Percentiles rank a stretch among this genome's conserved stretches.
These are phyloP conservation scores for Umbilicus rupestris DNA, from an alignment of 164 flowering plant species.

Conservation along the genomic window DNA sequence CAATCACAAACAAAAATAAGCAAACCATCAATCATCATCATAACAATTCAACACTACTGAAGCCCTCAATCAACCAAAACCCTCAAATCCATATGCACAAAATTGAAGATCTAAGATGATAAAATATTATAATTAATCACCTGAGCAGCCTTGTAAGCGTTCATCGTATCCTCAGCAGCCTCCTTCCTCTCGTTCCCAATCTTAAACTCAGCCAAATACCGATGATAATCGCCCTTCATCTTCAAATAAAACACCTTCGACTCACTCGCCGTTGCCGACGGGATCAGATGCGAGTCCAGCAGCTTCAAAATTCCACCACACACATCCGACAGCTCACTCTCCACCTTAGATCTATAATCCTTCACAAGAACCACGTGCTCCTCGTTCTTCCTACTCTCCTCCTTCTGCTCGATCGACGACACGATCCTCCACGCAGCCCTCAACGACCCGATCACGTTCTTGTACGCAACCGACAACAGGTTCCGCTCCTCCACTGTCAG, in stretches of 20 bases:
- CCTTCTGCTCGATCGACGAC: conserved; percentile 84
- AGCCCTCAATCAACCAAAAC: background rate
- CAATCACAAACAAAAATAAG: background rate
- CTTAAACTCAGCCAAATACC: conserved; percentile 78
- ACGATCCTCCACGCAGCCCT: conserved; percentile 86
- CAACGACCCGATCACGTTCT: conserved; percentile 75
- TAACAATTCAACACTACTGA: background rate
- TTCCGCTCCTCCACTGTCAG: conserved; percentile 77
- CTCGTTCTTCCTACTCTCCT: conserved; percentile 66
- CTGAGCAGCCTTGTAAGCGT: conserved; percentile 83
- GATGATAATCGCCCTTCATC: conserved; percentile 84
- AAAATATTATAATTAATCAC: conserved; percentile 18
- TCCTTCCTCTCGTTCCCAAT: conserved; percentile 48
- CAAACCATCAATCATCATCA: background rate
- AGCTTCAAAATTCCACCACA: conserved; percentile 55
- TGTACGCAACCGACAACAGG: conserved; percentile 79
- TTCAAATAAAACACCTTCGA: conserved; percentile 70
- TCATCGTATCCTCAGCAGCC: conserved; percentile 73
- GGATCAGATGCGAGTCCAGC: conserved; percentile 43
- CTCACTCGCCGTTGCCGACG: conserved; percentile 44
- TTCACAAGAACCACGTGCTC: conserved; percentile 52
- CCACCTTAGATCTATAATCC: conserved; percentile 58
- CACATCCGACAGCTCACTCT: conserved; percentile 41
- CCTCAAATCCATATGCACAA: background rate
- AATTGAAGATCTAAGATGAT: background rate